A percentile compares a stretch with the other conserved stretches of the same genome.
phyloP scores from a whole-genome alignment of 164 flowering plant species.

The Kingdonia uniflora region DNA sequence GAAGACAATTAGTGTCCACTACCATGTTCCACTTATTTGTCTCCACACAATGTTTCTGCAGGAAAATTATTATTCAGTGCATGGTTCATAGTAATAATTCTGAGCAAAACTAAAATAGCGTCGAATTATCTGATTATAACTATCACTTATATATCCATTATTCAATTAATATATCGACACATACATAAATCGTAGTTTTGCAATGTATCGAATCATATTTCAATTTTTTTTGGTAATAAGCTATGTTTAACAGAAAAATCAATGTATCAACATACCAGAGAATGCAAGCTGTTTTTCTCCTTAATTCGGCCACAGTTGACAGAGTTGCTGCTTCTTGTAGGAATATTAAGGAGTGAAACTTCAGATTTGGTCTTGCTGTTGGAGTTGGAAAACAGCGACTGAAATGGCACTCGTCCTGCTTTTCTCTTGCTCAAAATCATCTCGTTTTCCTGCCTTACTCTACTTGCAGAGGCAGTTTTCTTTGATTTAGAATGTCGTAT shows the following conservation, averaged over 20 bases:
- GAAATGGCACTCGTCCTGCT: constrained; percentile 56
- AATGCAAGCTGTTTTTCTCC: constrained; percentile 12
- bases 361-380: constrained; percentile 21
- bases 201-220: too few species aligned
- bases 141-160: too few species aligned
- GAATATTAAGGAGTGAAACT: constrained; percentile 13
- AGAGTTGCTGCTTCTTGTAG: constrained; percentile 24
- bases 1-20: constrained; percentile 51
- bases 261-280: constrained; percentile 28
- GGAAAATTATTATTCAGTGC: not conserved
- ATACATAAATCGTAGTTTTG: not conserved
- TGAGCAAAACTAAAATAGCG: too few species aligned
- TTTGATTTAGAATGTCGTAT: constrained; percentile 20
- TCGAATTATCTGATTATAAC: too few species aligned
- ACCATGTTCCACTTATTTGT: constrained; percentile 66
- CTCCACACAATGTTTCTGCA: constrained; percentile 30
- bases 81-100: too few species aligned
- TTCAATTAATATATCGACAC: not conserved
- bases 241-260: too few species aligned
- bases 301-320: constrained; percentile 12
- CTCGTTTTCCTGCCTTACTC: constrained; percentile 13
- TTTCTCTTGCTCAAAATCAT: constrained; percentile 13
- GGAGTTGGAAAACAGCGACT: constrained; percentile 31
- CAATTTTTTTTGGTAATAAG: too few species aligned
- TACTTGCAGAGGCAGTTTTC: constrained; percentile 12